phyloP scores from a whole-genome alignment of 1,139 yeast species.

The Suhomyces atakaporum region DNA sequence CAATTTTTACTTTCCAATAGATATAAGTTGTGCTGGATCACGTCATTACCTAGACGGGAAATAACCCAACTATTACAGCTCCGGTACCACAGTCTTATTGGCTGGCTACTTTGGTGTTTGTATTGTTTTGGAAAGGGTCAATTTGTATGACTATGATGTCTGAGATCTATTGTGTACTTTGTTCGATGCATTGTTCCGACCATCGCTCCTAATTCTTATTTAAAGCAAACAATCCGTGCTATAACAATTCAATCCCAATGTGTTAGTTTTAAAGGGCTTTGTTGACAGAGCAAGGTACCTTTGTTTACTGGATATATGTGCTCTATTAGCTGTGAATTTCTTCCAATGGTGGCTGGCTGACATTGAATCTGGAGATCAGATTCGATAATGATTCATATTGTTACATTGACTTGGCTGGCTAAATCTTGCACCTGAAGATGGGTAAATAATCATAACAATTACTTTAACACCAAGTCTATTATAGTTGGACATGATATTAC shows the following conservation, averaged over 20 bases:
- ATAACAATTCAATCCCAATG: not conserved
- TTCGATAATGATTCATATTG: slow-evolving; percentile 1
- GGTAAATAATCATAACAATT: not conserved
- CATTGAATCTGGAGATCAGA: not conserved
- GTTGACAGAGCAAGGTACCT: not conserved
- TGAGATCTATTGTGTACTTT: slow-evolving; percentile 2
- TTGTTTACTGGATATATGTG: not conserved
- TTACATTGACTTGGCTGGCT: slow-evolving; percentile 1
- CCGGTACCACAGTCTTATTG: not conserved
- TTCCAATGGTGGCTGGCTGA: not conserved
- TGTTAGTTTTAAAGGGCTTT: not conserved
- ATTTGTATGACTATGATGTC: not conserved
- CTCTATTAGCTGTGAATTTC: too few relatives aligned
- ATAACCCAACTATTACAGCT: not conserved
- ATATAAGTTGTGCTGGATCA: not conserved
- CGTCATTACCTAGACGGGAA: not conserved
- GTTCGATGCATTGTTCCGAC: slow-evolving; percentile 10
- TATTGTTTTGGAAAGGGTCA: not conserved
- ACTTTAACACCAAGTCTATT: not conserved
- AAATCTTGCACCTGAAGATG: not conserved
- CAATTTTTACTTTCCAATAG: not conserved
- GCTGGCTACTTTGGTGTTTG: not conserved
- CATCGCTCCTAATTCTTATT: slow-evolving; percentile 1
- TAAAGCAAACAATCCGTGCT: slow-evolving; percentile 1
- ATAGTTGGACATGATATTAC: not conserved